Evolutionary conservation across 768 basidiomycete species (phyloP), one percentile per base, ranked within the genome.

Genomic region (Tricholoma terreum): DNA sequence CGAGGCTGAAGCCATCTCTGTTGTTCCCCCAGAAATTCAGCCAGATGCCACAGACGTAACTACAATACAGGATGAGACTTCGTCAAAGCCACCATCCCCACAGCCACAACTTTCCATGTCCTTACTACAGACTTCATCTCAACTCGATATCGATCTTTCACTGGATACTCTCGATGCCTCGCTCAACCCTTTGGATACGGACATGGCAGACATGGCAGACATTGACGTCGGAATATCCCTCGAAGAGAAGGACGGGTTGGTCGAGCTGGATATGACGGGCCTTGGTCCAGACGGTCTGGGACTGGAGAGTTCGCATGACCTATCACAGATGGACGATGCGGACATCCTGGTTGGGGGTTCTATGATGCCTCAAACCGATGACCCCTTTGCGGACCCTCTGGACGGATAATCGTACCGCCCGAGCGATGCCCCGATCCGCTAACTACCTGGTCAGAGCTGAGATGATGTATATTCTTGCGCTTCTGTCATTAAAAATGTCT

Each of bases 281-380:
- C 77, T 91, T 34, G 88, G 81, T 12, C 83, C 88, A 3, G 88
- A 89, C 66, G 86, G 83, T 4, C 71, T 86, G 52, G 73, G 77
- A 8, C 79, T 84, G 45, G 86, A 86, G 60, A 69, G 66, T 33
- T 63, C 76, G 6, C 79, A 80, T 57, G 81, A 83, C 60, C 69
- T 90, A 40, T 77, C 80, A 12, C 85, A 88, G 64, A 67, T 90
- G 57, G 81, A 83, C 42, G 60, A 66, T 2, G 69, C 70, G 31
- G 83, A 87, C 62, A 75, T 72, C 10, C 66, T 90, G 21, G 74
- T 89, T 33, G 87, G 83, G 12, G 84, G 81, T 1, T 69, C 80
- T 15, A 65, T 87, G 57, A 83, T 91, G 78, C 84, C 85, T 67
- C 71, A 79, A 50, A 72, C 73, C 14, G 77, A 65, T 1, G 86